Evolutionary conservation across 2,329 filamentous ascomycete species (phyloP).

Genomic region (Bretziella fagacearum): DNA sequence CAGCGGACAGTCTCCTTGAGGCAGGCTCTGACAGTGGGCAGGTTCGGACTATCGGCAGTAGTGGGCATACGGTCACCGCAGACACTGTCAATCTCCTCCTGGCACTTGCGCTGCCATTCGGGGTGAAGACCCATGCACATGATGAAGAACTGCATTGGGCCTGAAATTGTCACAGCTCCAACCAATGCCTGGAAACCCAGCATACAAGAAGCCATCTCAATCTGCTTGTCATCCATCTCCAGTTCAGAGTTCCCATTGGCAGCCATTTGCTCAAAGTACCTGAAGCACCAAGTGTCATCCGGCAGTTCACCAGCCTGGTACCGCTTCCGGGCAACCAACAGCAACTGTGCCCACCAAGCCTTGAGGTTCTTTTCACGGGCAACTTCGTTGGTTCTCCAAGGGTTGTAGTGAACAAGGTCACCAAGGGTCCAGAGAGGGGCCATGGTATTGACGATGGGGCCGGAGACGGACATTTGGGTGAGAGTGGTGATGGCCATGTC

Average conservation of each 20-base stretch:
- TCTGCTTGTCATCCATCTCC: constrained; percentile 27
- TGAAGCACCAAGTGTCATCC: constrained; percentile 29
- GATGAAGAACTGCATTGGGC: constrained; percentile 33
- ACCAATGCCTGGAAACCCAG: constrained; percentile 35
- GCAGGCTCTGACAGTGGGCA: constrained; percentile 37
- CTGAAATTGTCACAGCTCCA: constrained; percentile 32
- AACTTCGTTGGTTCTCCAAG: constrained; percentile 31
- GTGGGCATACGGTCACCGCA: constrained; percentile 36
- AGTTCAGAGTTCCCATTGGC: constrained; percentile 25
- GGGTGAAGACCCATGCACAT: constrained; percentile 37
- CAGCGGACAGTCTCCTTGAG: constrained; percentile 43
- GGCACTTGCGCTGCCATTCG: constrained; percentile 34
- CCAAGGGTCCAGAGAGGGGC: constrained; percentile 32
- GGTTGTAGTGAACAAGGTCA: constrained; percentile 25
- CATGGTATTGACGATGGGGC: constrained; percentile 33
- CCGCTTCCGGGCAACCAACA: constrained; percentile 26
- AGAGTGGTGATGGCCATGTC: constrained; percentile 31
- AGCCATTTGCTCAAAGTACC: constrained; percentile 30
- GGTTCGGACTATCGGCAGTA: constrained; percentile 30
- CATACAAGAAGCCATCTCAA: constrained; percentile 33
- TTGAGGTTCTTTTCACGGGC: constrained; percentile 28
- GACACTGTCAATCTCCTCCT: constrained; percentile 40
- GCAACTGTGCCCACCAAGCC: constrained; percentile 30
- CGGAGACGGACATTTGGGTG: constrained; percentile 35
- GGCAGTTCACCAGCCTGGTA: constrained; percentile 27